Evolutionary conservation across 495 filamentous ascomycete genomes (phyloP).

Genomic region (Hypoxylon fuscum): DNA sequence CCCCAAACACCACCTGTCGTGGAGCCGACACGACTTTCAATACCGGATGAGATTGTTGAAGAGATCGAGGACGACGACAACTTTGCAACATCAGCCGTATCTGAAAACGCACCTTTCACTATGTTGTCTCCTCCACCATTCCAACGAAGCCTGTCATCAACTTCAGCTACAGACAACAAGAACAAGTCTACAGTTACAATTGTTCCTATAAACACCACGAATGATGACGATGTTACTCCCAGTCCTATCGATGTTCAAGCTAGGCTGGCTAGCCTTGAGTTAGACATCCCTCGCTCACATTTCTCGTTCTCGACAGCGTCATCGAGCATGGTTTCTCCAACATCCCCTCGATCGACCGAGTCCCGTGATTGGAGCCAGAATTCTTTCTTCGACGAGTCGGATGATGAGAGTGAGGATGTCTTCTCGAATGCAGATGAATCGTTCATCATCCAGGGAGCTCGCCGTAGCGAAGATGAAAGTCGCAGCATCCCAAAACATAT

Average conservation of each 20-base stretch:
- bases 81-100: slow-evolving; percentile 59
- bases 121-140: slow-evolving; percentile 60
- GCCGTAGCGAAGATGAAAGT: slow-evolving; percentile 1
- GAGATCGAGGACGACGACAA: slow-evolving; percentile 65
- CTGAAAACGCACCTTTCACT: slow-evolving; percentile 53
- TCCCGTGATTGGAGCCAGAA: slow-evolving; percentile 39
- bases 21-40: slow-evolving; percentile 37
- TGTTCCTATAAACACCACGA: not conserved
- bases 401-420: slow-evolving; percentile 47
- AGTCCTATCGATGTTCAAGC: not conserved
- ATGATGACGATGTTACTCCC: slow-evolving; percentile 3
- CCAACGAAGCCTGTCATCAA: slow-evolving; percentile 47
- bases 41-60: slow-evolving; percentile 63
- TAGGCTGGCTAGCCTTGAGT: not conserved
- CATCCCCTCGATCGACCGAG: slow-evolving; percentile 30
- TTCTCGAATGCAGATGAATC: slow-evolving; percentile 29
- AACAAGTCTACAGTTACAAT: slow-evolving; percentile 21
- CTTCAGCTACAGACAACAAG: slow-evolving; percentile 22
- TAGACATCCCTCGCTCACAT: slow-evolving; percentile 44
- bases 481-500: slow-evolving; percentile 30
- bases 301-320: slow-evolving; percentile 51
- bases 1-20: slow-evolving; percentile 39
- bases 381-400: slow-evolving; percentile 56
- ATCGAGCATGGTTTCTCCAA: slow-evolving; percentile 43
- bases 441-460: slow-evolving; percentile 24